Evolutionary conservation across 148 eudicot species (phyloP), one percentile per base, ranked within the genome.

Genomic region (Camellia sinensis): DNA sequence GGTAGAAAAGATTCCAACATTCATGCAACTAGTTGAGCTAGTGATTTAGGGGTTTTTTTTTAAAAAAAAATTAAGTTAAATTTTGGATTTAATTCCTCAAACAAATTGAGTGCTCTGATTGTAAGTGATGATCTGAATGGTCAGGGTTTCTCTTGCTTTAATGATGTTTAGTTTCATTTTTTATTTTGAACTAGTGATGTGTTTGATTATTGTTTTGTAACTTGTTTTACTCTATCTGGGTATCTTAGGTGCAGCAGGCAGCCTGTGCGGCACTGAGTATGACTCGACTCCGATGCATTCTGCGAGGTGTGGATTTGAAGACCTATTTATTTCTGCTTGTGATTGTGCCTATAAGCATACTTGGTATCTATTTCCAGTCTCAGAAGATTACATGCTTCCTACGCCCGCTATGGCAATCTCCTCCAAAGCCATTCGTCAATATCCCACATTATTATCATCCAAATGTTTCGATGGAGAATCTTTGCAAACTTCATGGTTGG

Each of bases 401-500:
- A 21, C 81, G 90, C 19, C 92, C 90, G 1, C 64, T 90, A 1
- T 90, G 90, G 92, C 81, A 90, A 68, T 77, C 84, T 19, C 90
- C 92, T 78, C 92, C 89, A 1, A 88, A 78, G 73, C 88, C 92
- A 29, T 90, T 90, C 77, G 83, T 80, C 19, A 29, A 82, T 7
- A 44, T 90, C 21, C 80, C 89, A 7, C 92, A 90, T 73, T 90
- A 88, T 54, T 86, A 90, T 75, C 84, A 86, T 22, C 80, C 83
- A 4, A 88, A 90, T 44, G 83, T 86, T 37, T 73, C 92, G 8
- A 90, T 86, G 89, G 81, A 81, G 56, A 81, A 80, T 59, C 87
- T 88, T 12, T 90, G 92, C 80, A 86, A 76, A 61, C 90, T 88
- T 57, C 92, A 90, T 50, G 92, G 92, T 50, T 90, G 92, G 92